Percentiles rank a stretch among this genome's conserved stretches.
phyloP scores from a whole-genome alignment of 2,329 filamentous ascomycete genomes.

The Dryadomyces quercus-mongolicae region DNA sequence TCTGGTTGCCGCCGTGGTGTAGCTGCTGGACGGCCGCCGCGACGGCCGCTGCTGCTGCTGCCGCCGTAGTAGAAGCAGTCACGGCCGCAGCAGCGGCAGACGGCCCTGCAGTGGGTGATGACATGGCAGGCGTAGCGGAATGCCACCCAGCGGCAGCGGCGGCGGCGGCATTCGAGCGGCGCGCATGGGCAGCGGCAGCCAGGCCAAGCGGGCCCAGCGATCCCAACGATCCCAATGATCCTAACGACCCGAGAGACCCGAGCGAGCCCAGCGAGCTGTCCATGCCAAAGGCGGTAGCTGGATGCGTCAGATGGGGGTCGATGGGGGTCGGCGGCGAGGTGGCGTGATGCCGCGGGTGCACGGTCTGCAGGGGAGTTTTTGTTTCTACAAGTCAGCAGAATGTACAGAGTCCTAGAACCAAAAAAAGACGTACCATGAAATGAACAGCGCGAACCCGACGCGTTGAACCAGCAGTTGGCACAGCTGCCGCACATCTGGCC shows the following conservation, averaged over 20 bases:
- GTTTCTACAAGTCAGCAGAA: conserved; percentile 3
- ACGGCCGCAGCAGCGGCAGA: conserved; percentile 11
- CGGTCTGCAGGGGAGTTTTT: conserved; percentile 23
- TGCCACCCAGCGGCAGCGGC: conserved; percentile 1
- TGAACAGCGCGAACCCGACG: conserved; percentile 45
- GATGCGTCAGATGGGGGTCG: conserved; percentile 6
- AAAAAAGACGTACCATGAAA: conserved; percentile 36
- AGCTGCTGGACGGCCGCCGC: conserved; percentile 2
- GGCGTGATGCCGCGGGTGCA: conserved; percentile 18
- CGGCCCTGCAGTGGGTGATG: not conserved
- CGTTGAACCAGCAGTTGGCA: conserved; percentile 53
- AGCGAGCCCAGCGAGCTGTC: not conserved
- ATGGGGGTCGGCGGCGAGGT: conserved; percentile 9
- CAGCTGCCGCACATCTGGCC: conserved; percentile 51
- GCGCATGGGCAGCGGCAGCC: not conserved
- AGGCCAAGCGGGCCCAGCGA: not conserved
- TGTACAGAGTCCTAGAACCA: not conserved
- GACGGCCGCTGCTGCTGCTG: conserved; percentile 11
- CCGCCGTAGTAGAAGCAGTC: conserved; percentile 1
- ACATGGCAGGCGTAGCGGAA: not conserved
- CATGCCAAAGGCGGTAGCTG: not conserved
- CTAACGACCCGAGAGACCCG: not conserved
- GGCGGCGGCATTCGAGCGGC: not conserved
- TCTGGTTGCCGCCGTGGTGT: not conserved
- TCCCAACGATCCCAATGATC: not conserved